phyloP scores from a whole-genome alignment of 768 basidiomycete species.

The Russula brevipes region DNA sequence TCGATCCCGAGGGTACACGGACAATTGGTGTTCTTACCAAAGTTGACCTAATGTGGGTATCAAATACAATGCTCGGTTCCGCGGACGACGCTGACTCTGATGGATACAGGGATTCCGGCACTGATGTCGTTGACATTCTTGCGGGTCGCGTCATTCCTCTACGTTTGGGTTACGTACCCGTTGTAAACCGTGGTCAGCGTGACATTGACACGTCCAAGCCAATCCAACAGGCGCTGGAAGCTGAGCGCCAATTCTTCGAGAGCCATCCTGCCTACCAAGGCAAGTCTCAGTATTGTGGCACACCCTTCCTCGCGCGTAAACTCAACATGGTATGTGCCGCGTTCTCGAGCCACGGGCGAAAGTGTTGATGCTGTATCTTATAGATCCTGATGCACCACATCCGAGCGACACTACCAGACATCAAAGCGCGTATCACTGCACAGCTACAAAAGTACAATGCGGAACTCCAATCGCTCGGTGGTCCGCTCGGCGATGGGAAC shows the following conservation, averaged over 20 bases:
- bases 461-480: constrained; percentile 82
- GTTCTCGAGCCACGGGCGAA: not conserved
- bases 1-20: constrained; percentile 93
- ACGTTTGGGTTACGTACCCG: constrained; percentile 94
- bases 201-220: constrained; percentile 90
- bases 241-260: constrained; percentile 92
- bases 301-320: constrained; percentile 92
- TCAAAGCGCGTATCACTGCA: constrained; percentile 90
- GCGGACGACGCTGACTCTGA: constrained; percentile 7
- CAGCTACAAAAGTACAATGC: constrained; percentile 85
- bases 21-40: constrained; percentile 99
- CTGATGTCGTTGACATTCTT: constrained; percentile 97
- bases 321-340: constrained; percentile 73
- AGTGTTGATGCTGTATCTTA: not conserved
- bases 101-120: constrained; percentile 84
- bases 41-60: constrained; percentile 88
- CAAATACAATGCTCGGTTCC: constrained; percentile 11
- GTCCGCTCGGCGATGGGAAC: constrained; percentile 76
- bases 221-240: constrained; percentile 80
- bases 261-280: constrained; percentile 88
- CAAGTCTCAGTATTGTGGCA: constrained; percentile 95
- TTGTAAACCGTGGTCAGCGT: constrained; percentile 96
- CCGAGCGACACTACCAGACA: constrained; percentile 94
- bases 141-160: constrained; percentile 96
- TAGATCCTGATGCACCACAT: constrained; percentile 99